These are phyloP conservation scores for Epichloe glyceriae DNA, from an alignment of 2,329 filamentous ascomycete genomes.

Conservation along the genomic window DNA sequence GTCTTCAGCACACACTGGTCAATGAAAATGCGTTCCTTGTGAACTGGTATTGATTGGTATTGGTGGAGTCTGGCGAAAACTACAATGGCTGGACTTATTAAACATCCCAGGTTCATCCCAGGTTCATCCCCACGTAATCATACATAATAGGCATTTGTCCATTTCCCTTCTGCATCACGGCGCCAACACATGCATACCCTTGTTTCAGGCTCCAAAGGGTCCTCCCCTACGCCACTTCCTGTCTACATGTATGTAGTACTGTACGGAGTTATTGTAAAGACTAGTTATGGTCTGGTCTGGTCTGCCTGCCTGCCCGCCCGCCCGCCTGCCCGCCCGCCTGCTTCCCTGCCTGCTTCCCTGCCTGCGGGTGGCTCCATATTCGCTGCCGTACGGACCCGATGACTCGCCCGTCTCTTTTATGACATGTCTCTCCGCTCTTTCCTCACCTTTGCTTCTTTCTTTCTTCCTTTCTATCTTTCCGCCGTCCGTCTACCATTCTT, in stretches of 20 bases:
- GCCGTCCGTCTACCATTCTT: not conserved
- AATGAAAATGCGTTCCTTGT: too few relatives aligned
- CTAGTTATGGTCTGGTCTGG: too few relatives aligned
- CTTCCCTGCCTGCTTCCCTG: too few relatives aligned
- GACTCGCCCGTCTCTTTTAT: not conserved
- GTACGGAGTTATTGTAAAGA: too few relatives aligned
- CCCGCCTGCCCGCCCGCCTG: too few relatives aligned
- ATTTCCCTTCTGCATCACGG: not conserved
- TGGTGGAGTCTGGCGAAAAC: too few relatives aligned
- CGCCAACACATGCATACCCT: not conserved
- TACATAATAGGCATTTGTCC: not conserved
- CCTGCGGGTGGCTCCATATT: not conserved
- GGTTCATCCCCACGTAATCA: not conserved
- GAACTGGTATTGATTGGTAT: too few relatives aligned
- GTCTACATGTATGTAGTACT: not conserved
- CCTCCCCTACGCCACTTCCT: not conserved
- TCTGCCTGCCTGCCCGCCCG: too few relatives aligned
- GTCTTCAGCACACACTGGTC: too few relatives aligned
- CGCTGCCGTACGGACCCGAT: not conserved
- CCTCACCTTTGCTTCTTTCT: not conserved
- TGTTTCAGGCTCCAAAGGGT: not conserved
- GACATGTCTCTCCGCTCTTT: conserved; percentile 2
- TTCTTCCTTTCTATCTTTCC: not conserved
- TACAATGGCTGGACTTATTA: not conserved
- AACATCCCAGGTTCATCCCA: too few relatives aligned